phyloP scores from a whole-genome alignment of 2,329 filamentous ascomycete genomes.

The Pestalotiopsis sp. region DNA sequence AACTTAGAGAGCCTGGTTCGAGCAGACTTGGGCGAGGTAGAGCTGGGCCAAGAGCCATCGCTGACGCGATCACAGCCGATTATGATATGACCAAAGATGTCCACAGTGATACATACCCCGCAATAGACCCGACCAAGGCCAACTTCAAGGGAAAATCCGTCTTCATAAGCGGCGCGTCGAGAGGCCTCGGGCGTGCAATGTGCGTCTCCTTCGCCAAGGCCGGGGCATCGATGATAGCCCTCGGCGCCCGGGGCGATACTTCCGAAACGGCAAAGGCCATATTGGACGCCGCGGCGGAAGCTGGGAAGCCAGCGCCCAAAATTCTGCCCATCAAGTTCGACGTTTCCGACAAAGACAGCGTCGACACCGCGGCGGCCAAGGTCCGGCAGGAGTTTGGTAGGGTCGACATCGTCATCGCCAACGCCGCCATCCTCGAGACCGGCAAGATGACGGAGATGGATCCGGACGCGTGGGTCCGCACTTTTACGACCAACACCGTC shows the following conservation, averaged over 20 bases:
- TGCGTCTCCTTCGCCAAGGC: slow-evolving; percentile 35
- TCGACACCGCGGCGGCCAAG: slow-evolving; percentile 25
- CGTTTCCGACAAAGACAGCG: slow-evolving; percentile 33
- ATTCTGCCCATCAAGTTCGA: slow-evolving; percentile 37
- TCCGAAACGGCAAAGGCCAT: slow-evolving; percentile 27
- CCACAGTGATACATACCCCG: slow-evolving; percentile 37
- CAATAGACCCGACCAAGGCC: slow-evolving; percentile 31
- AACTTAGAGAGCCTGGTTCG: background rate
- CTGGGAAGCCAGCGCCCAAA: slow-evolving; percentile 28
- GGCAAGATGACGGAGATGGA: slow-evolving; percentile 28
- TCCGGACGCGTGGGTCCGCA: slow-evolving; percentile 39
- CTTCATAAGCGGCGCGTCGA: slow-evolving; percentile 39
- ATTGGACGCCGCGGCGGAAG: slow-evolving; percentile 25
- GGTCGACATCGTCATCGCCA: slow-evolving; percentile 10
- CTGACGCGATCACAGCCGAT: slow-evolving; percentile 3
- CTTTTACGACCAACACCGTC: slow-evolving; percentile 50
- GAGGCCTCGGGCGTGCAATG: slow-evolving; percentile 37
- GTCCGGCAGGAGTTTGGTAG: slow-evolving; percentile 11
- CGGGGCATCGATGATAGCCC: slow-evolving; percentile 39
- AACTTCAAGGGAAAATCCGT: slow-evolving; percentile 33
- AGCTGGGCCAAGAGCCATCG: background rate
- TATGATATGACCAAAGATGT: slow-evolving; percentile 29
- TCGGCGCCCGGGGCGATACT: slow-evolving; percentile 30
- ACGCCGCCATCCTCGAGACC: slow-evolving; percentile 20
- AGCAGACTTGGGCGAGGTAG: background rate